Evolutionary conservation across 495 filamentous ascomycete species (phyloP), one percentile per base, ranked within the genome.

Genomic region (Pseudomonodictys pantanalensis): DNA sequence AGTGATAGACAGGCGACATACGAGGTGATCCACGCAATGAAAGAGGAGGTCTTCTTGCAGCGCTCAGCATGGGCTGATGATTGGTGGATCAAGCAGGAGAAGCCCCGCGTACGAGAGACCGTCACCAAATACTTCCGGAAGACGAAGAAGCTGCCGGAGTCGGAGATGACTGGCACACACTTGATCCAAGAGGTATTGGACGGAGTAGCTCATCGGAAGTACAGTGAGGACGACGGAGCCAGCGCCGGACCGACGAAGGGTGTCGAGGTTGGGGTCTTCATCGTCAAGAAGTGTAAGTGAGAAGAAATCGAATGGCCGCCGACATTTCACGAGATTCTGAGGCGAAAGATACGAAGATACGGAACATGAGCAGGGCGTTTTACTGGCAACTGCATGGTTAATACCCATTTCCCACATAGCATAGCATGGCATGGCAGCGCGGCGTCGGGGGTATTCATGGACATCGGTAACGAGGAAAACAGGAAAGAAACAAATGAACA

Each of bases 1-100:
- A 39, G 3, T 12, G 58, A 47, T 17, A 77, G 70, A 23, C 69
- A 66, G 1, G 68, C 73, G 15, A 60, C 39, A 42, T 86, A 81
- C 66, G 68, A 63, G 1, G 59, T 88, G 1, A 72, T 79, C 8
- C 76, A 85, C 64, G 69, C 83, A 11, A 75, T 78, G 18, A 79
- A 77, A 48, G 75, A 81, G 38, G 76, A 75, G 42, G 80, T 82
- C 29, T 67, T 70, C 7, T 72, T 87, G 4, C 79, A 82, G 47
- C 79, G 85, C 23, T 72, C 76, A 7, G 76, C 79, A 6, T 90
- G 86, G 86, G 68, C 72, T 3, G 73, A 73, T 17, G 82, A 88
- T 45, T 90, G 86, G 86, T 89, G 80, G 75, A 80, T 82, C 29
- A 82, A 86, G 57, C 86, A 90, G 62, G 86, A 90, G 65, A 82